These are phyloP conservation scores for Dendrobium huoshanense DNA, from an alignment of 106 monocot species.

Conservation along the genomic window DNA sequence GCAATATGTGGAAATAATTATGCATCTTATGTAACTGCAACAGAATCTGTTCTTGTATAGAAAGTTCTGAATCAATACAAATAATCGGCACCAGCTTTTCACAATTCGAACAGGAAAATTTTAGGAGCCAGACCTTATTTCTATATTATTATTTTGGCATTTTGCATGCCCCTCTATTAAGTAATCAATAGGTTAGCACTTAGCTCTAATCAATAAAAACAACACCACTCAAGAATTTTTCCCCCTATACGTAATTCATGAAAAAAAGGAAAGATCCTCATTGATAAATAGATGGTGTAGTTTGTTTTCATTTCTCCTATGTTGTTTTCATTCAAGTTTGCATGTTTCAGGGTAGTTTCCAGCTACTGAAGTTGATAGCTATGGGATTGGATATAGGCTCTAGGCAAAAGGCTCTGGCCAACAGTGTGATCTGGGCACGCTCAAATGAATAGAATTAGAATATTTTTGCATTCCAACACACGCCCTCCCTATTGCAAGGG, in stretches of 20 bases:
- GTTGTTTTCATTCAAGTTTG: not conserved
- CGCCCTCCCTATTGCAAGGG: not conserved
- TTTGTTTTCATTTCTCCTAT: not conserved
- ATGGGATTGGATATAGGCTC: not conserved
- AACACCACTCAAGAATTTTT: not conserved
- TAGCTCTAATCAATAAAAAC: not conserved
- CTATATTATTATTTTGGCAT: constrained; percentile 1
- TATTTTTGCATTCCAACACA: too few species aligned
- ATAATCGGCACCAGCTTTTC: not conserved
- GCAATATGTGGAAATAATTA: not conserved
- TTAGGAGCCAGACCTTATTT: not conserved
- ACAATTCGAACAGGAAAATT: not conserved
- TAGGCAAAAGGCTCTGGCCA: not conserved
- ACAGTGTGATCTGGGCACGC: not conserved
- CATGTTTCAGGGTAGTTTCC: not conserved
- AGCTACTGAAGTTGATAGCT: not conserved
- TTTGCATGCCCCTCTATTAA: not conserved
- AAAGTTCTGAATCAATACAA: not conserved
- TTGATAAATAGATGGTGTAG: not conserved
- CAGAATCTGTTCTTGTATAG: not conserved
- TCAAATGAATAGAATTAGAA: not conserved
- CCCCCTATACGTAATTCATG: not conserved
- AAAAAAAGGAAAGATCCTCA: not conserved
- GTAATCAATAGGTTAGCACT: not conserved
- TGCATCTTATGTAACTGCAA: not conserved